Conservation (phyloP, 2,329 filamentous ascomycete genomes). For the Emericellopsis atlantica region DNA sequence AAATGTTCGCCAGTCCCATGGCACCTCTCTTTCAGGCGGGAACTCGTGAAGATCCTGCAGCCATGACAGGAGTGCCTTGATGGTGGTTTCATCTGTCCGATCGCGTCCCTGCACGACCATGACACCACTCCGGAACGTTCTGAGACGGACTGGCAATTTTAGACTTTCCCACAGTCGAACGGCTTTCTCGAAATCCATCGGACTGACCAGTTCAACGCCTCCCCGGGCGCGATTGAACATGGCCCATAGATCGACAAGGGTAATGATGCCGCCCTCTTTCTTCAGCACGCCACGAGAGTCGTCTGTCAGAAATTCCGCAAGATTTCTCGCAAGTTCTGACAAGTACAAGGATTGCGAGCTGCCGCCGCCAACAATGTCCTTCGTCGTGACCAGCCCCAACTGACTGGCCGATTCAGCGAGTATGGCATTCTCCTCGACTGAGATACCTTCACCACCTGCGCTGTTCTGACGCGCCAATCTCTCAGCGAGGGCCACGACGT, state of each 20-base stretch:
- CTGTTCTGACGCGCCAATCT: constrained; percentile 62
- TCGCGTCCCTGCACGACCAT: constrained; percentile 84
- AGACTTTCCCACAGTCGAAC: constrained; percentile 80
- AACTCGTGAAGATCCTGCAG: constrained; percentile 58
- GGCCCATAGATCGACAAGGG: constrained; percentile 82
- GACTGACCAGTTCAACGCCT: constrained; percentile 88
- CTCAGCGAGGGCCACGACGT: constrained; percentile 88
- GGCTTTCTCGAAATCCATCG: constrained; percentile 82
- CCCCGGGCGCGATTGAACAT: constrained; percentile 89
- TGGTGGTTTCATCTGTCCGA: constrained; percentile 81
- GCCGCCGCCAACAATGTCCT: constrained; percentile 76
- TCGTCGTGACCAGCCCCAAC: constrained; percentile 82
- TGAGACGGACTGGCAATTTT: constrained; percentile 71
- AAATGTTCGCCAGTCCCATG: constrained; percentile 67
- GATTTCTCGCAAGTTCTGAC: constrained; percentile 70
- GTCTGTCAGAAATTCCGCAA: constrained; percentile 83
- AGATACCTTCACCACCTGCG: constrained; percentile 43
- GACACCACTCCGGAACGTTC: constrained; percentile 87
- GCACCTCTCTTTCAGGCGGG: constrained; percentile 48
- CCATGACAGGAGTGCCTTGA: constrained; percentile 66
- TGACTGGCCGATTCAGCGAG: constrained; percentile 68
- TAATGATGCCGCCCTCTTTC: constrained; percentile 77
- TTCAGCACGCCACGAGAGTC: constrained; percentile 67
- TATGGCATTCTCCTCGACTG: constrained; percentile 59
- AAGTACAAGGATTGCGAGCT: constrained; percentile 75